Evolutionary conservation across 345 rosid species (phyloP).

Genomic region (Geranium brycei): DNA sequence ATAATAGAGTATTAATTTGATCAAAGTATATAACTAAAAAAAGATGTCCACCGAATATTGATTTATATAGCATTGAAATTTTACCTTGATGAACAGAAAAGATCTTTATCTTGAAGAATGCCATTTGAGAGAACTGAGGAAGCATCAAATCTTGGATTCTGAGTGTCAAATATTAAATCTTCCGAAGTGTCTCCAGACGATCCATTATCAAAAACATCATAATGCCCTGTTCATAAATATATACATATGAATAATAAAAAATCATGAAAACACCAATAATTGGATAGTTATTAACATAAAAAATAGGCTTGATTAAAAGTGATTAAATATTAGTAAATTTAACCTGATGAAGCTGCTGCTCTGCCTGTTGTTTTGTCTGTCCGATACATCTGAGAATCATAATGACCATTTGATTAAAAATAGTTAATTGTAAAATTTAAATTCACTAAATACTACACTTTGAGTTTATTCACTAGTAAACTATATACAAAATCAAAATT

Average conservation of each 20-base stretch:
- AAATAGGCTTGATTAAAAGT: background rate
- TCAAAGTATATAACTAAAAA: background rate
- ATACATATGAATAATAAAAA: background rate
- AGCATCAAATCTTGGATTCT: constrained; percentile 32
- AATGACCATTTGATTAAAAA: background rate
- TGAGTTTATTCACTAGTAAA: no score
- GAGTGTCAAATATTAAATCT: constrained; percentile 55
- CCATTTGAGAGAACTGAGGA: constrained; percentile 19
- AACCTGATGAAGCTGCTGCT: constrained; percentile 55
- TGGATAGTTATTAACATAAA: background rate
- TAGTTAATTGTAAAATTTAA: no score
- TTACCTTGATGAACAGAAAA: constrained; percentile 43
- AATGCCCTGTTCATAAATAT: constrained; percentile 31
- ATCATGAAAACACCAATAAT: background rate
- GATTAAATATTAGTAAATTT: no score
- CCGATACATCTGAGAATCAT: constrained; percentile 50
- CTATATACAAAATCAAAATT: no score
- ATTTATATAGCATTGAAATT: background rate
- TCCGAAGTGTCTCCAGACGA: constrained; percentile 75
- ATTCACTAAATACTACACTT: no score
- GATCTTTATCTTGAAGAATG: constrained; percentile 28
- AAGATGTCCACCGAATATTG: background rate
- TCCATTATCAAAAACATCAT: constrained; percentile 61
- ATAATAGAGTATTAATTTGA: no score
- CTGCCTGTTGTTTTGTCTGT: constrained; percentile 61